Evolutionary conservation across 148 eudicot genomes (phyloP), one percentile per base, ranked within the genome.

Genomic region (Vaccinium macrocarpon): DNA sequence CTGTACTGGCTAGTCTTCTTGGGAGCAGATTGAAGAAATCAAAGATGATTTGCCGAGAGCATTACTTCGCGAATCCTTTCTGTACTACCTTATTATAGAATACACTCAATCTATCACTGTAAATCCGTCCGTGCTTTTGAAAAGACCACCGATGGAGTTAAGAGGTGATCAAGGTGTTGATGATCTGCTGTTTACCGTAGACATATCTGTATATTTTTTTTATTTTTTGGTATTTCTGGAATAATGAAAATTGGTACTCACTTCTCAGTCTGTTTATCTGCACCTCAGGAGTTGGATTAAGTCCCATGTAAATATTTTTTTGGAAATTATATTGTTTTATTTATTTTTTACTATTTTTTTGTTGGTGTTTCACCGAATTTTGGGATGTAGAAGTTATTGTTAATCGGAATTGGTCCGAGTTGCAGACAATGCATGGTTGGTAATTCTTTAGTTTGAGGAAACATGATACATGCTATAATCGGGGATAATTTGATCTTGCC

Each of bases 61-160:
- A 97, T 85, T 92, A 86, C 85, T 97, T 92, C 85, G 97, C 98
- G 35, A 95, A 93, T 89, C 97, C 98, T 48, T 85, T 83, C 90
- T 92, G 93, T 79, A 87, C 91, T 77, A 13, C 72, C 51, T 83
- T 88, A 49, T 85, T 96, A 56, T 96, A 88, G 83, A 32, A 21
- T 48, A 10, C 57, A 59, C 68, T 66, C 51, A 2, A 16, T 49
- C 56, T 11, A 15, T 46, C 23, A 2, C 15, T 10, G 21, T 48
- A 48, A 8, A 21, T 75, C 21, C 52, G 16, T 9, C 7, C 53
- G 4, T 75, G 78, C 52, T 46, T 75, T 46, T 23, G 6, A 46
- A 21, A 42, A 21, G 52, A 46, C 23, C 78, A 75, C 78, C 2
- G 14, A 75, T 75, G 78, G 53, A 42, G 55, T 51, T 52, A 56